These are phyloP conservation scores for Paecilomyces fulvus DNA, from an alignment of 2,329 filamentous ascomycete genomes.

Conservation along the genomic window DNA sequence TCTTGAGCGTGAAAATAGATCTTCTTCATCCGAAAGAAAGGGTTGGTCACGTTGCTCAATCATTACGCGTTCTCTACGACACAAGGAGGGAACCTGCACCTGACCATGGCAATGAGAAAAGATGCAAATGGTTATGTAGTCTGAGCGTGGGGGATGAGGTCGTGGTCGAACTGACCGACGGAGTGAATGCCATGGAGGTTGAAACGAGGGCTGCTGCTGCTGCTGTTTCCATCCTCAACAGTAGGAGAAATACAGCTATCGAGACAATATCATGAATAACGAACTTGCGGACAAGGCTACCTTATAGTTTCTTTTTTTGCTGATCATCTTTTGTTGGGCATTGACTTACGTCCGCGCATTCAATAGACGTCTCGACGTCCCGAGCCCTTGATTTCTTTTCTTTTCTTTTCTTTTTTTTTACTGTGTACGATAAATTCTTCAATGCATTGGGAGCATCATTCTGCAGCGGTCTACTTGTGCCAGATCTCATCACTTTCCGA, in stretches of 20 bases:
- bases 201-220: conserved; percentile 7
- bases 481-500: not conserved
- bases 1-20: conserved; percentile 52
- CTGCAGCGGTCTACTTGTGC: too few species aligned
- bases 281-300: not conserved
- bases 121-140: conserved; percentile 2
- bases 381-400: not conserved
- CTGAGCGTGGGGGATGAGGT: conserved; percentile 5
- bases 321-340: not conserved
- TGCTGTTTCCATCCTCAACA: conserved; percentile 4
- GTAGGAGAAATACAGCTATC: not conserved
- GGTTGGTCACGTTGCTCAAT: conserved; percentile 3
- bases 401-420: too few species aligned
- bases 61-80: conserved; percentile 2
- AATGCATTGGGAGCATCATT: too few species aligned
- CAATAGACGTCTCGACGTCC: not conserved
- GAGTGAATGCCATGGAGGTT: conserved; percentile 7
- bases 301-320: not conserved
- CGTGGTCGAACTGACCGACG: conserved; percentile 5
- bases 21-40: conserved; percentile 54
- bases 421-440: too few species aligned
- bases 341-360: not conserved
- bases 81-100: not conserved
- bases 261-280: not conserved
- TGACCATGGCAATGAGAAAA: not conserved